phyloP scores from a whole-genome alignment of 1,284 basidiomycete genomes.

The Trichosporon faecale region DNA sequence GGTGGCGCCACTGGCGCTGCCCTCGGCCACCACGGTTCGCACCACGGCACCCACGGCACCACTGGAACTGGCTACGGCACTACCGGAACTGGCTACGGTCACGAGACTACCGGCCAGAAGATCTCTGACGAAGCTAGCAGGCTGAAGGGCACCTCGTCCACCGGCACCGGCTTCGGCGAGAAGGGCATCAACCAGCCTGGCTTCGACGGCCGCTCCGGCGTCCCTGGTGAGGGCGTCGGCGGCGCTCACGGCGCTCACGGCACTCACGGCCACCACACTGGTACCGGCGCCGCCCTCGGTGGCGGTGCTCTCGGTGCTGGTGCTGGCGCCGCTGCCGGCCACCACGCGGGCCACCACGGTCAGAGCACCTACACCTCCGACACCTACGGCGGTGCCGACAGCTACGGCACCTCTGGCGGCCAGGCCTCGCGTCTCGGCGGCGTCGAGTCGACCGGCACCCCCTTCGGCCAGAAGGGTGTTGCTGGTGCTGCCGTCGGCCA shows the following conservation, averaged over 20 bases:
- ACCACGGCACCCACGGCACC: neutral
- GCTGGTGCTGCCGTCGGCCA: neutral
- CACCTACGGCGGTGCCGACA: conserved; percentile 10
- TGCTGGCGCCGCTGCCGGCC: neutral
- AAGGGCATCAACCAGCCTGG: conserved; percentile 3
- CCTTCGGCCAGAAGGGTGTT: conserved; percentile 4
- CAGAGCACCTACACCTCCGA: neutral
- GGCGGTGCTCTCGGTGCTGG: neutral
- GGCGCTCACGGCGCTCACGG: neutral
- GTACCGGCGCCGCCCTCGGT: neutral
- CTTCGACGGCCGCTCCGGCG: conserved; percentile 6
- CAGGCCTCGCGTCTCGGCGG: conserved; percentile 10
- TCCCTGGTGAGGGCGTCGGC: neutral
- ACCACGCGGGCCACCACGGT: neutral
- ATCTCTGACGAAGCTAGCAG: neutral
- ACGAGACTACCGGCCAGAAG: neutral
- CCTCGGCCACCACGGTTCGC: neutral
- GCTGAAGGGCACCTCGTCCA: neutral
- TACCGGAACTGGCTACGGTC: neutral
- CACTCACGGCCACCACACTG: neutral
- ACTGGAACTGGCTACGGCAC: neutral
- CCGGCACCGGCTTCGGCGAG: neutral
- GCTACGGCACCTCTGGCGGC: conserved; percentile 2
- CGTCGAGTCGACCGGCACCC: conserved; percentile 7
- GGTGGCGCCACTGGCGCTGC: neutral